A percentile compares a stretch with the other conserved stretches of the same genome.
Conservation (phyloP, 306 rosid genomes). For the Macrotyloma uniflorum region DNA sequence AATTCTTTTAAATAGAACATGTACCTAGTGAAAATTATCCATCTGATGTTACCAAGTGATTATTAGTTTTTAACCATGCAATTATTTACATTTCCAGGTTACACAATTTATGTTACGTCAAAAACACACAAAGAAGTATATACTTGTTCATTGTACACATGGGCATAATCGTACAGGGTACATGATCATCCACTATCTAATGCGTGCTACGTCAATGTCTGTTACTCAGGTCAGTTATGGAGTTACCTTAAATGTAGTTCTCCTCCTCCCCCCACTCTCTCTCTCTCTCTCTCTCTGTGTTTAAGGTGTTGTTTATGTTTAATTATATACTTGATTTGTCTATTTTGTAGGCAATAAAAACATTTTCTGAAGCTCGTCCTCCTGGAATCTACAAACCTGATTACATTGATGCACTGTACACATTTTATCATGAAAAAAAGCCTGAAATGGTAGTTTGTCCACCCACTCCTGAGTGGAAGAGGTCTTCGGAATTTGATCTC, state of each 20-base stretch:
- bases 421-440: constrained; percentile 89
- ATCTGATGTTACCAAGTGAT: not conserved
- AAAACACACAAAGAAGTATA: constrained; percentile 82
- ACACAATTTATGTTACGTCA: constrained; percentile 80
- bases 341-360: constrained; percentile 74
- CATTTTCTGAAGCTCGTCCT: constrained; percentile 89
- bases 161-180: constrained; percentile 99
- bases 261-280: not conserved
- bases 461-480: constrained; percentile 98
- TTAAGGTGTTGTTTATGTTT: constrained; percentile 27
- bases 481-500: constrained; percentile 94
- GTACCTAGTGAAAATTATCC: not conserved
- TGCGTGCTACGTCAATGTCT: constrained; percentile 78
- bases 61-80: constrained; percentile 23
- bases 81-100: constrained; percentile 61
- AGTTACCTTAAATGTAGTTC: constrained; percentile 18
- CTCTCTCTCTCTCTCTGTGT: not conserved
- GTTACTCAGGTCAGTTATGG: constrained; percentile 76
- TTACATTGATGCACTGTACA: constrained; percentile 80
- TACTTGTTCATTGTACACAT: constrained; percentile 98
- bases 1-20: not conserved
- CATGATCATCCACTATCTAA: constrained; percentile 89
- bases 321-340: constrained; percentile 23
- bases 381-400: constrained; percentile 99
- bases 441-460: constrained; percentile 88